These are phyloP conservation scores for Phytophthora multivora DNA, from an alignment of 352 stramenopile species.

Conservation along the genomic window DNA sequence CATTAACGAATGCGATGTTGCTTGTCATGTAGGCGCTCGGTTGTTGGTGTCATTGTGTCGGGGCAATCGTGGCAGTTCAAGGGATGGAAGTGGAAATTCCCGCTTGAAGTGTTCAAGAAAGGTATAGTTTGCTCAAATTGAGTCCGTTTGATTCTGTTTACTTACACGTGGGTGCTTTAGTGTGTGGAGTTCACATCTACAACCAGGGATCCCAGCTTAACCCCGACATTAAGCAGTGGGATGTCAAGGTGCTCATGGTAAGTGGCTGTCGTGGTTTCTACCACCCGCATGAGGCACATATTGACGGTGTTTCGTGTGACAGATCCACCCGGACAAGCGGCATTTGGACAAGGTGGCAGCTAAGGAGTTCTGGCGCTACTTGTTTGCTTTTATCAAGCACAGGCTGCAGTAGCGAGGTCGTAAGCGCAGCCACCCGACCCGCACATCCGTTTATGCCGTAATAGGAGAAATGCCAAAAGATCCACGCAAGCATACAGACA, in stretches of 20 bases:
- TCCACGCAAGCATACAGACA: not conserved
- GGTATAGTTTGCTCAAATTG: slow-evolving; percentile 33
- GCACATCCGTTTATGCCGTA: slow-evolving; percentile 1
- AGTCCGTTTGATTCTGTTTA: not conserved
- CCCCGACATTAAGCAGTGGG: slow-evolving; percentile 89
- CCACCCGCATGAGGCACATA: too few relatives aligned
- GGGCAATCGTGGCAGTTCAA: slow-evolving; percentile 93
- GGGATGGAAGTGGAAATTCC: slow-evolving; percentile 93
- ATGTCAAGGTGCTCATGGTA: slow-evolving; percentile 91
- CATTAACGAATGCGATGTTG: not conserved
- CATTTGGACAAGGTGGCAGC: slow-evolving; percentile 91
- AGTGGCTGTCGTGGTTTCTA: not conserved
- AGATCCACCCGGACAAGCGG: slow-evolving; percentile 91
- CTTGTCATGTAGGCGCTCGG: slow-evolving; percentile 65
- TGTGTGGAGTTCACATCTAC: slow-evolving; percentile 87
- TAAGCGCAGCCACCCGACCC: not conserved
- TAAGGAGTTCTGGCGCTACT: slow-evolving; percentile 91
- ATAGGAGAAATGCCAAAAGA: slow-evolving; percentile 2
- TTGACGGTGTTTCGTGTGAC: slow-evolving; percentile 5
- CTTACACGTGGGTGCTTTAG: slow-evolving; percentile 27
- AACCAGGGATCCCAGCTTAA: slow-evolving; percentile 79
- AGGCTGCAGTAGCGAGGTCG: slow-evolving; percentile 66
- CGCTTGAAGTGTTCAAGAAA: slow-evolving; percentile 92
- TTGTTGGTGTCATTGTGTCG: slow-evolving; percentile 90
- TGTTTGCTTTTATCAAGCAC: slow-evolving; percentile 87